These are phyloP conservation scores for Neospermospora avenae DNA, from an alignment of 2,329 filamentous ascomycete genomes.

Conservation along the genomic window DNA sequence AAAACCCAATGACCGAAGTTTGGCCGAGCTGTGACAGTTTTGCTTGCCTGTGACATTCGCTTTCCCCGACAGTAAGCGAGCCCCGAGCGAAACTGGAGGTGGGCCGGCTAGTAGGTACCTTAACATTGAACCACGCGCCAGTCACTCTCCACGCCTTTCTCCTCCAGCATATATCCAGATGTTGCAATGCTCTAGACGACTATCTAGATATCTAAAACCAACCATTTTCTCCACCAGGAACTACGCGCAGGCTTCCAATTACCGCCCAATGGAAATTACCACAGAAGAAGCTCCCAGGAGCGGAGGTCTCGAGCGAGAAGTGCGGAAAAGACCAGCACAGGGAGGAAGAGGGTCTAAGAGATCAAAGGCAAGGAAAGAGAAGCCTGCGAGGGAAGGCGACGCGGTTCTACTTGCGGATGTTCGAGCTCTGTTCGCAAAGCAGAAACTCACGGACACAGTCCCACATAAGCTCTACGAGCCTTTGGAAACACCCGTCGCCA, in stretches of 20 bases:
- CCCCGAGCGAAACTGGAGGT: no score
- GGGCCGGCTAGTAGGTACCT: no score
- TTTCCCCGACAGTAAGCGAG: no score
- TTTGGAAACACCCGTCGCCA: constrained; percentile 30
- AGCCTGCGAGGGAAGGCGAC: constrained; percentile 55
- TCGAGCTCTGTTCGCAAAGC: constrained; percentile 46
- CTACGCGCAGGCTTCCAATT: constrained; percentile 6
- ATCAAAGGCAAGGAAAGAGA: constrained; percentile 55
- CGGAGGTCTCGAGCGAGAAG: constrained; percentile 9
- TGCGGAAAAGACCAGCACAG: constrained; percentile 32
- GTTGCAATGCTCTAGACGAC: constrained; percentile 6
- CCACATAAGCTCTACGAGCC: neutral
- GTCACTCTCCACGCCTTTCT: neutral
- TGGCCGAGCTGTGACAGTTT: no score
- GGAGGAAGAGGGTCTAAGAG: constrained; percentile 41
- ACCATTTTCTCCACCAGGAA: neutral
- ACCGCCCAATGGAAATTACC: constrained; percentile 15
- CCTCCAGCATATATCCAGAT: neutral
- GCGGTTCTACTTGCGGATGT: constrained; percentile 66
- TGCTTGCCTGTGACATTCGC: no score
- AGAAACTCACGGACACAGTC: constrained; percentile 32
- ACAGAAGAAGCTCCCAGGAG: neutral
- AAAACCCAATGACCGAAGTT: no score
- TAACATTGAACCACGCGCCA: neutral
- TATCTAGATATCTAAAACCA: neutral